phyloP scores from a whole-genome alignment of 176 grass and related monocot species.

The Eragrostis curvula region DNA sequence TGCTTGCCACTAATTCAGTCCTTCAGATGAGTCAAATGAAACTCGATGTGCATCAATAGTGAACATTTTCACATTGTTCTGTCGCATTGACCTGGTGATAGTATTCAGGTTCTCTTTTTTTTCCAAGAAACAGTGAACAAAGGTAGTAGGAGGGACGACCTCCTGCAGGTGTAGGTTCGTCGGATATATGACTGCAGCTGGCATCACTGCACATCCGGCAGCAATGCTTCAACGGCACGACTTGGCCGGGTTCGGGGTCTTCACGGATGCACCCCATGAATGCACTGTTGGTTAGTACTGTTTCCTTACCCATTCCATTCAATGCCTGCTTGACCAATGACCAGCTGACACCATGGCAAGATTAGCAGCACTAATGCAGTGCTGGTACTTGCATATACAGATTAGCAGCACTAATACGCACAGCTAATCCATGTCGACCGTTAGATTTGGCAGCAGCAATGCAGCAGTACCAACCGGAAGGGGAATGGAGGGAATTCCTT shows the following conservation, averaged over 20 bases:
- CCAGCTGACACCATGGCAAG: too few species aligned
- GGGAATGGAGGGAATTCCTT: background rate
- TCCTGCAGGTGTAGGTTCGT: background rate
- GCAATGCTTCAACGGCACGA: conserved; percentile 39
- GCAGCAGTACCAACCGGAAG: background rate
- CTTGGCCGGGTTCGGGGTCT: background rate
- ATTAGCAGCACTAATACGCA: conserved; percentile 10
- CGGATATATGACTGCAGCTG: background rate
- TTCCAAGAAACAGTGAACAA: too few species aligned
- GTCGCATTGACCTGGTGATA: background rate
- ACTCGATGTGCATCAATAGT: background rate
- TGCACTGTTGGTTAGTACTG: conserved; percentile 40
- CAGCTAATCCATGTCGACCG: conserved; percentile 13
- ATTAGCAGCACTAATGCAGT: too few species aligned
- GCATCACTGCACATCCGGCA: conserved; percentile 6
- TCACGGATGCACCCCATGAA: conserved; percentile 42
- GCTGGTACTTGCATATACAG: background rate
- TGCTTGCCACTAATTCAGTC: too few species aligned
- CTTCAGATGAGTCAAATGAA: too few species aligned
- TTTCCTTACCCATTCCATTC: background rate
- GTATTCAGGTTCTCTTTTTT: background rate
- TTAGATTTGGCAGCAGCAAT: conserved; percentile 6
- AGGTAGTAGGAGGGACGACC: too few species aligned
- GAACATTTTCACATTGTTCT: background rate
- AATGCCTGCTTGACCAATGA: conserved; percentile 35